Evolutionary conservation across 768 basidiomycete species (phyloP).

Genomic region (Tephrocybe sp.): DNA sequence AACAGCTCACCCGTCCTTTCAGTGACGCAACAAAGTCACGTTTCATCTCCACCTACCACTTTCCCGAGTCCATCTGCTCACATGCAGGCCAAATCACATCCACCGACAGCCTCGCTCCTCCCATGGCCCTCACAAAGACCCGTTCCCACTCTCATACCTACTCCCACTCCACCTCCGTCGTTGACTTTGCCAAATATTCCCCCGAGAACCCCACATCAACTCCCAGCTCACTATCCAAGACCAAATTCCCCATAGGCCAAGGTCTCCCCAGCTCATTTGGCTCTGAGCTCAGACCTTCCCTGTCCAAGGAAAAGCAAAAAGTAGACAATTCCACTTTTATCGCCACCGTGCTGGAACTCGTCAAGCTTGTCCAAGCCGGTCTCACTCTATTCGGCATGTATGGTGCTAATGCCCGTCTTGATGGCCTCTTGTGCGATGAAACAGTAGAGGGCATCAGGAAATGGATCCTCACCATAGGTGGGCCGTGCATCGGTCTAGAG

Average conservation of each 20-base stretch:
- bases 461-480: conserved; percentile 71
- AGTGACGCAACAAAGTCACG: conserved; percentile 82
- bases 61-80: conserved; percentile 41
- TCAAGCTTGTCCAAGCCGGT: conserved; percentile 72
- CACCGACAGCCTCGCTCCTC: conserved; percentile 19
- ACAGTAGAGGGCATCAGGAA: conserved; percentile 69
- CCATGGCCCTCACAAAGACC: conserved; percentile 15
- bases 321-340: conserved; percentile 50
- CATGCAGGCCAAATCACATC: conserved; percentile 22
- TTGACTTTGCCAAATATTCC: conserved; percentile 21
- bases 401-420: conserved; percentile 27
- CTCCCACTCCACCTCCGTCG: conserved; percentile 19
- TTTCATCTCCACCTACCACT: conserved; percentile 69
- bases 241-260: conserved; percentile 17
- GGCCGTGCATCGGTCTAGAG: conserved; percentile 61
- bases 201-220: conserved; percentile 11
- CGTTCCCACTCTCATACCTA: conserved; percentile 18
- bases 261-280: conserved; percentile 15
- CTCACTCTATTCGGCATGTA: conserved; percentile 73
- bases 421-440: conserved; percentile 78
- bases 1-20: conserved; percentile 2
- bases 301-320: conserved; percentile 14
- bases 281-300: conserved; percentile 9
- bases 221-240: conserved; percentile 16
- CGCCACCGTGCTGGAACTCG: conserved; percentile 70